These are phyloP conservation scores for Epichloe glyceriae DNA, from an alignment of 2,329 filamentous ascomycete genomes.

Conservation along the genomic window DNA sequence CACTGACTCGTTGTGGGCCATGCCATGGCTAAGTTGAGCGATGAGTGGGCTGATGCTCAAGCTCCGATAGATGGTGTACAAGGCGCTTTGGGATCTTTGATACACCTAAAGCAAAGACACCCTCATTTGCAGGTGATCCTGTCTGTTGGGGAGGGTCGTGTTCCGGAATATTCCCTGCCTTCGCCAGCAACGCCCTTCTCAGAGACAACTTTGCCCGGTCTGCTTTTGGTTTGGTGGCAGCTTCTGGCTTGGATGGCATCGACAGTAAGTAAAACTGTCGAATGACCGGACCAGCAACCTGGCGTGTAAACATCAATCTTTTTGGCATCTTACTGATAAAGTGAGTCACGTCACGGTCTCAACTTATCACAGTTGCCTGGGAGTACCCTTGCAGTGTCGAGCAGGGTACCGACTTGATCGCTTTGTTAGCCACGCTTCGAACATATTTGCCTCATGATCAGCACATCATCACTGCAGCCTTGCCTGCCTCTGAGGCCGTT, in stretches of 20 bases:
- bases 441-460: slow-evolving; percentile 52
- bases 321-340: neutral
- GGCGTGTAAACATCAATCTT: too few relatives aligned
- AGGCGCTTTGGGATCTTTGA: slow-evolving; percentile 61
- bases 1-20: slow-evolving; percentile 8
- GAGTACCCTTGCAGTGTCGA: slow-evolving; percentile 55
- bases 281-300: too few relatives aligned
- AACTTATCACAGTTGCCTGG: slow-evolving; percentile 55
- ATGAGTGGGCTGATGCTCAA: slow-evolving; percentile 64
- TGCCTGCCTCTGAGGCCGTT: slow-evolving; percentile 54
- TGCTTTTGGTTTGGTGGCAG: slow-evolving; percentile 52
- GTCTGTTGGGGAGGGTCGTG: slow-evolving; percentile 61
- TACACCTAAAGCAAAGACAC: slow-evolving; percentile 58
- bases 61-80: slow-evolving; percentile 59
- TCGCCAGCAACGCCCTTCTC: slow-evolving; percentile 46
- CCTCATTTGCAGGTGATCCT: slow-evolving; percentile 61
- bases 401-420: slow-evolving; percentile 58
- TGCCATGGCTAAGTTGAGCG: slow-evolving; percentile 46
- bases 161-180: slow-evolving; percentile 51
- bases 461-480: slow-evolving; percentile 58
- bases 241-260: slow-evolving; percentile 48
- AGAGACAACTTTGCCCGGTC: slow-evolving; percentile 60
- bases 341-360: neutral
- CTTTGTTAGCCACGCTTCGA: slow-evolving; percentile 53
- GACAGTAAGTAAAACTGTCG: slow-evolving; percentile 42